Evolutionary conservation across 176 grass and related monocot genomes (phyloP), one percentile per base, ranked within the genome.

Genomic region (Phoenix roebelenii): DNA sequence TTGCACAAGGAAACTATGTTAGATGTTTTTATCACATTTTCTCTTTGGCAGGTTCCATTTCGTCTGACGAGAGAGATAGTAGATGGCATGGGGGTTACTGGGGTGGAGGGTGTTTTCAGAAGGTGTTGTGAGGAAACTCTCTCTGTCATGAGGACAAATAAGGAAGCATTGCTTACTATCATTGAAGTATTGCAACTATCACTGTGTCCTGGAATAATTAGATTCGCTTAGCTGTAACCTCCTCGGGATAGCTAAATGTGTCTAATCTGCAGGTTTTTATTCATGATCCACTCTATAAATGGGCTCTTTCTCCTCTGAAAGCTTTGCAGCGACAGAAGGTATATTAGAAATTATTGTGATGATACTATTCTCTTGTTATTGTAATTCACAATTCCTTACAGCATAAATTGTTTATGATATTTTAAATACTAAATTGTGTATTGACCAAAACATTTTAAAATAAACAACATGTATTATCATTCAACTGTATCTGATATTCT

Each of bases 211-310:
- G 35, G 35, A 44, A 14, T 44, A 44, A 44, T 44, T 9, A 44
- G 35, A 44, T 44, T 3, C 2, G 10, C 35, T 12, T 44, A 44
- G 10, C 35, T 3, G 10, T 44, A 9, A 44, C 35, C 6, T 30
- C 28, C 28, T 44, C 35, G 12, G 2, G 35, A 44, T 44, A 44
- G 10, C 35, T 44, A 44, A 44, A 14, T 48, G 14, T 52, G 25
- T 44, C 18, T 49, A 12, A 76, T 63, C 18, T 26, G 60, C 68
- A 82, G 90, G 86, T 90, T 57, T 96, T 96, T 65, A 75, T 96
- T 57, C 92, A 96, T 80, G 87, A 96, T 60, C 92, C 92, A 28
- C 66, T 96, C n/a, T 96, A 96, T 79, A 96, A 96, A 76, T 96
- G 92, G 92, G 92, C 92, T 51, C 92, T 96, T 59, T 96, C 92